A percentile compares a stretch with the other conserved stretches of the same genome.
Conservation (phyloP, 2,329 filamentous ascomycete genomes). For the Colletotrichum limetticola region DNA sequence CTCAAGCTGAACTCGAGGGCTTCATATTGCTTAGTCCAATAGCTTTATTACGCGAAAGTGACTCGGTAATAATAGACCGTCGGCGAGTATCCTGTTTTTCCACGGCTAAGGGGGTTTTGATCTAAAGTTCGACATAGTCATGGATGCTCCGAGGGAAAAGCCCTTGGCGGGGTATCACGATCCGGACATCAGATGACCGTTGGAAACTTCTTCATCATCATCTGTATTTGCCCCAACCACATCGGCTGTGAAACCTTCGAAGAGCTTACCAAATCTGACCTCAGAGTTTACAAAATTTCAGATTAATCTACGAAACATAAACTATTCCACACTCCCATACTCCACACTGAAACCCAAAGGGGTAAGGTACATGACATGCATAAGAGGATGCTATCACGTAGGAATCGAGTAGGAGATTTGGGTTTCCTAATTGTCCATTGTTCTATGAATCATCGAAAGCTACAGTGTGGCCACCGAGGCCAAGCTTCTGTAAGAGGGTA, state of each 20-base stretch:
- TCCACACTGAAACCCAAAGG: neutral
- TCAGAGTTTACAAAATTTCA: neutral
- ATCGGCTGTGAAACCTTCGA: neutral
- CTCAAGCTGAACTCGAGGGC: too few relatives aligned
- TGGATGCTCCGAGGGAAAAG: neutral
- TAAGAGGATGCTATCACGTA: neutral
- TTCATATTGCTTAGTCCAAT: too few relatives aligned
- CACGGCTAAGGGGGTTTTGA: neutral
- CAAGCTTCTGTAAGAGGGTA: constrained; percentile 18
- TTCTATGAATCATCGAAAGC: neutral
- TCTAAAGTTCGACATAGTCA: neutral
- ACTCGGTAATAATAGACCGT: too few relatives aligned
- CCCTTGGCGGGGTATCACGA: neutral
- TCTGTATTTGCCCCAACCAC: neutral
- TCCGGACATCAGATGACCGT: neutral
- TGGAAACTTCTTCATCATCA: neutral
- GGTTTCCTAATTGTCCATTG: neutral
- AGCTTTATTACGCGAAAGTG: too few relatives aligned
- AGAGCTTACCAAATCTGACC: neutral
- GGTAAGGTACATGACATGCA: neutral
- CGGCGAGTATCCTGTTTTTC: too few relatives aligned
- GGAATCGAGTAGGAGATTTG: neutral
- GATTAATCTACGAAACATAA: neutral
- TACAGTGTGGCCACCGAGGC: constrained; percentile 22
- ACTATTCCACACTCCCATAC: neutral